These are phyloP conservation scores for Suillus variegatus DNA, from an alignment of 768 basidiomycete species.

Conservation along the genomic window DNA sequence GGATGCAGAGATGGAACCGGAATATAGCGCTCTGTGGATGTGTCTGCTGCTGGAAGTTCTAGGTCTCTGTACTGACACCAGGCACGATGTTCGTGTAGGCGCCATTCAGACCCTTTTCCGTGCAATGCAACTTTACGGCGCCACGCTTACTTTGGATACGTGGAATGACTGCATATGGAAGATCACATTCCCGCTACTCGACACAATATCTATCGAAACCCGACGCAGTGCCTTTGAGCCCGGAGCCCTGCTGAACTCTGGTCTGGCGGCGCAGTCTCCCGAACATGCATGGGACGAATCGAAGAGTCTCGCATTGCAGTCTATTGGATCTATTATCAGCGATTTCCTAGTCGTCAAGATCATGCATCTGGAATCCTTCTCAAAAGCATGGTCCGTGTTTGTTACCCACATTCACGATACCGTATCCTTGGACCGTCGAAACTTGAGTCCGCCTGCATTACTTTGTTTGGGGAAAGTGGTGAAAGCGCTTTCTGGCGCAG, in stretches of 20 bases:
- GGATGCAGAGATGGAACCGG: conserved; percentile 57
- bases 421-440: conserved; percentile 65
- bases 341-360: conserved; percentile 79
- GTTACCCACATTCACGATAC: conserved; percentile 70
- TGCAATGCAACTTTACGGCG: conserved; percentile 91
- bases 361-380: conserved; percentile 69
- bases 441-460: conserved; percentile 81
- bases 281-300: conserved; percentile 82
- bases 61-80: conserved; percentile 75
- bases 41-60: conserved; percentile 83
- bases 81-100: conserved; percentile 88
- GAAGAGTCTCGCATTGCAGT: conserved; percentile 81
- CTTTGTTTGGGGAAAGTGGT: conserved; percentile 82
- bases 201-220: conserved; percentile 61
- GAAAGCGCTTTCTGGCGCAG: conserved; percentile 49
- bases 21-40: conserved; percentile 93
- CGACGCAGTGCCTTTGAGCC: conserved; percentile 34
- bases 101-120: conserved; percentile 96
- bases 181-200: conserved; percentile 84
- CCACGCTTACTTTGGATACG: conserved; percentile 74
- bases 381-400: conserved; percentile 73
- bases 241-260: conserved; percentile 5
- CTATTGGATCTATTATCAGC: conserved; percentile 79
- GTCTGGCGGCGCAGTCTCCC: conserved; percentile 15
- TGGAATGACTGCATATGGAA: conserved; percentile 95